Evolutionary conservation across 2,329 filamentous ascomycete genomes (phyloP).

Genomic region (Neofusicoccum kwambonambiense): DNA sequence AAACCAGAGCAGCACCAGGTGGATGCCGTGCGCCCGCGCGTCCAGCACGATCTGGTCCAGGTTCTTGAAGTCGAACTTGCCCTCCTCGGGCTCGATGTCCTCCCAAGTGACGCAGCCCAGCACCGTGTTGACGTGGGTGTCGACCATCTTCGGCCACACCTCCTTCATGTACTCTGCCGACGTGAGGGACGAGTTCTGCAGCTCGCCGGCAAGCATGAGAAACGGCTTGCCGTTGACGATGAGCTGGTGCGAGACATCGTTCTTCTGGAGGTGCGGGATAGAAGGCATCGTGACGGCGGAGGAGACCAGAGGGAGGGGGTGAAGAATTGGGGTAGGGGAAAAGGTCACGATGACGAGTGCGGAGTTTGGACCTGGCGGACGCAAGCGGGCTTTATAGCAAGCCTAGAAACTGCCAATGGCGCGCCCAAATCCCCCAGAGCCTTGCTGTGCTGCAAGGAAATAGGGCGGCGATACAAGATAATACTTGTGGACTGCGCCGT

Average conservation of each 20-base stretch:
- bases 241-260: constrained; percentile 36
- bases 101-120: constrained; percentile 50
- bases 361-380: background rate
- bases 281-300: background rate
- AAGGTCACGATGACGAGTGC: constrained; percentile 3
- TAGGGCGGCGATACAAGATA: constrained; percentile 18
- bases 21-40: constrained; percentile 39
- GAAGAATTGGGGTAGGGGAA: background rate
- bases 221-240: constrained; percentile 47
- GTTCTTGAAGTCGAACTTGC: constrained; percentile 43
- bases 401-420: background rate
- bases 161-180: constrained; percentile 46
- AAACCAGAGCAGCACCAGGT: constrained; percentile 48
- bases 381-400: background rate
- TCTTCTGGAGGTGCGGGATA: constrained; percentile 27
- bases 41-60: constrained; percentile 42
- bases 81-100: constrained; percentile 47
- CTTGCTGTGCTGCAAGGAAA: too few species aligned
- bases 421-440: too few species aligned
- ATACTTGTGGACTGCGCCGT: background rate
- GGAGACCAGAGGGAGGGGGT: too few species aligned
- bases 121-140: constrained; percentile 46
- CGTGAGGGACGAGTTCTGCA: constrained; percentile 50
- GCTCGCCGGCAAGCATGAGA: constrained; percentile 46
- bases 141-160: constrained; percentile 44